phyloP scores from a whole-genome alignment of 345 rosid genomes.

The Eucalyptus cloeziana region DNA sequence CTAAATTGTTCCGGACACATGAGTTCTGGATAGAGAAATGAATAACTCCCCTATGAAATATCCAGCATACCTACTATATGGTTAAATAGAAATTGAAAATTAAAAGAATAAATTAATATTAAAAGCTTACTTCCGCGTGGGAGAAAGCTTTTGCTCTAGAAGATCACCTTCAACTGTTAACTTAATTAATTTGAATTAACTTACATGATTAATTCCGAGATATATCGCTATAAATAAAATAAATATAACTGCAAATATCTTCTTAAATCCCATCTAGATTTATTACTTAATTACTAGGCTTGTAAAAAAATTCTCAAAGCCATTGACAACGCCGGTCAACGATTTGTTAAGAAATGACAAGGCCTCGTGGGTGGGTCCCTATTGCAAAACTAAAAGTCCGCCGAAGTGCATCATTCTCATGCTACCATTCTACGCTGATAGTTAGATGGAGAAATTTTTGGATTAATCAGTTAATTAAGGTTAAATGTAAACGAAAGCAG shows the following conservation, averaged over 20 bases:
- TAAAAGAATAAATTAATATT: not conserved
- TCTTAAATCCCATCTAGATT: not conserved
- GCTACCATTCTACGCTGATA: not conserved
- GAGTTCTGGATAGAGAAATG: not conserved
- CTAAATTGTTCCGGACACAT: not conserved
- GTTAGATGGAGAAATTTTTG: not conserved
- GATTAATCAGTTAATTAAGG: not conserved
- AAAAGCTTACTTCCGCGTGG: not conserved
- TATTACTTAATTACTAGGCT: not conserved
- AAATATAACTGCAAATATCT: not conserved
- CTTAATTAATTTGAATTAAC: not conserved
- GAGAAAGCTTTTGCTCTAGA: not conserved
- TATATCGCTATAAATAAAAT: not conserved
- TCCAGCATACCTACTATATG: not conserved
- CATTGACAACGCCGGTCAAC: not conserved
- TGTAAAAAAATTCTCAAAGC: not conserved
- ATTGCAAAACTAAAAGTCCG: not conserved
- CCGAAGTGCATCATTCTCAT: not conserved
- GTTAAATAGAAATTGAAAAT: not conserved
- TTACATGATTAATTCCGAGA: not conserved
- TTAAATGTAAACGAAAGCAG: not conserved
- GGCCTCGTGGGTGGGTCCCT: not conserved
- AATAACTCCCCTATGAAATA: not conserved
- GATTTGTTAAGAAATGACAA: not conserved
- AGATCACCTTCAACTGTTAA: not conserved